Evolutionary conservation across 352 stramenopile genomes (phyloP).

Genomic region (Phytophthora capsici): DNA sequence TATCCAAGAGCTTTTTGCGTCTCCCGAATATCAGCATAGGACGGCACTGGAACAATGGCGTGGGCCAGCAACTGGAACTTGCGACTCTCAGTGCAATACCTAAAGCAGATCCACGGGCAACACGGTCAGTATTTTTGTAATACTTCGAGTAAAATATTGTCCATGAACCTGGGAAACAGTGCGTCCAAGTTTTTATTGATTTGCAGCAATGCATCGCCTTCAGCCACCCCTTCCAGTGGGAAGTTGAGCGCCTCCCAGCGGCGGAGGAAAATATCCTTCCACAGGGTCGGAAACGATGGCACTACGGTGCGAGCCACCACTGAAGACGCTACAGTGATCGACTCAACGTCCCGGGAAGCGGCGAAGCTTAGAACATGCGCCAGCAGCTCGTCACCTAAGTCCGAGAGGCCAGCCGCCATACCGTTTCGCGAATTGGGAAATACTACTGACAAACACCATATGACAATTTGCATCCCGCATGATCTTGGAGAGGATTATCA

Average conservation of each 20-base stretch:
- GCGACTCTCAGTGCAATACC: slow-evolving; percentile 58
- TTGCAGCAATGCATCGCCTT: slow-evolving; percentile 29
- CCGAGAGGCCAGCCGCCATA: slow-evolving; percentile 22
- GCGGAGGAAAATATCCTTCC: slow-evolving; percentile 62
- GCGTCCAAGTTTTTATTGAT: slow-evolving; percentile 45
- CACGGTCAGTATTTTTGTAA: not conserved
- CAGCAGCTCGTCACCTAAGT: slow-evolving; percentile 64
- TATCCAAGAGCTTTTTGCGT: slow-evolving; percentile 51
- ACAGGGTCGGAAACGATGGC: slow-evolving; percentile 57
- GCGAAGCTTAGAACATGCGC: slow-evolving; percentile 50
- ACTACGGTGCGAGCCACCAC: slow-evolving; percentile 53
- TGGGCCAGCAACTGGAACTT: slow-evolving; percentile 80
- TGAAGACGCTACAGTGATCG: slow-evolving; percentile 54
- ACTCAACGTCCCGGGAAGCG: slow-evolving; percentile 60
- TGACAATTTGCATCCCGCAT: slow-evolving; percentile 21
- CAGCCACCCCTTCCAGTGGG: slow-evolving; percentile 37
- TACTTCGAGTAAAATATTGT: not conserved
- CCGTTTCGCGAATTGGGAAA: slow-evolving; percentile 12
- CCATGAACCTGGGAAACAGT: slow-evolving; percentile 56
- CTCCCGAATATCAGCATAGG: slow-evolving; percentile 58
- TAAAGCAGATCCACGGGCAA: slow-evolving; percentile 19
- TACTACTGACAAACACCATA: slow-evolving; percentile 14
- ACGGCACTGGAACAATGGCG: slow-evolving; percentile 66
- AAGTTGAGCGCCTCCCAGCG: slow-evolving; percentile 76
- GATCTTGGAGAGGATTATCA: slow-evolving; percentile 26